Evolutionary conservation across 352 stramenopile species (phyloP).

Genomic region (Pythium scleroteichum): DNA sequence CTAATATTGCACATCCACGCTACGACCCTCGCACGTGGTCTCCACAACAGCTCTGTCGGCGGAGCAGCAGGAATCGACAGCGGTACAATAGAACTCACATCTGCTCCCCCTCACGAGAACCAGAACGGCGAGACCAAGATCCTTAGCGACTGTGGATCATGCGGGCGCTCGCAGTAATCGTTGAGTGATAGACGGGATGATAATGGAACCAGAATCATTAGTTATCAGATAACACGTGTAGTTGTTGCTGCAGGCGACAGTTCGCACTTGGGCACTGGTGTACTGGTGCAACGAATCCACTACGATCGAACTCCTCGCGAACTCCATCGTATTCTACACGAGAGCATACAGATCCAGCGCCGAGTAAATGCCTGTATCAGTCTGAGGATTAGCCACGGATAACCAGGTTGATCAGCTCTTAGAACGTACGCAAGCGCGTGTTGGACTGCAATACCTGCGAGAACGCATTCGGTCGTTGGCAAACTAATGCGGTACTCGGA

Average conservation of each 20-base stretch:
- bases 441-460: conserved; percentile 45
- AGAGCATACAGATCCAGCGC: conserved; percentile 38
- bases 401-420: not conserved
- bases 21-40: conserved; percentile 32
- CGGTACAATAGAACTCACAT: conserved; percentile 24
- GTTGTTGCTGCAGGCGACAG: conserved; percentile 34
- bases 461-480: conserved; percentile 48
- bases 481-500: conserved; percentile 18
- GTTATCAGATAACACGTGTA: not conserved
- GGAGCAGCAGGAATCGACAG: not conserved
- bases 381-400: not conserved
- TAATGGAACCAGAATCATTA: too few species aligned
- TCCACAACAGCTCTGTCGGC: not conserved
- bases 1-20: conserved; percentile 68
- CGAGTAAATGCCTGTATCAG: conserved; percentile 20
- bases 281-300: conserved; percentile 40
- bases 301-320: conserved; percentile 47
- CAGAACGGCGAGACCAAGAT: conserved; percentile 6
- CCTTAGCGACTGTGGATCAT: conserved; percentile 27
- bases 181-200: too few species aligned
- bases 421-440: conserved; percentile 24
- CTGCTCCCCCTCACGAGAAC: not conserved
- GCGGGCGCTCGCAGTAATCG: conserved; percentile 25
- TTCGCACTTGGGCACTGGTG: conserved; percentile 36
- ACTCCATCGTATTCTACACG: conserved; percentile 51